phyloP scores from a whole-genome alignment of 192 early-diverging fungal genomes.

The Podila clonocystis region DNA sequence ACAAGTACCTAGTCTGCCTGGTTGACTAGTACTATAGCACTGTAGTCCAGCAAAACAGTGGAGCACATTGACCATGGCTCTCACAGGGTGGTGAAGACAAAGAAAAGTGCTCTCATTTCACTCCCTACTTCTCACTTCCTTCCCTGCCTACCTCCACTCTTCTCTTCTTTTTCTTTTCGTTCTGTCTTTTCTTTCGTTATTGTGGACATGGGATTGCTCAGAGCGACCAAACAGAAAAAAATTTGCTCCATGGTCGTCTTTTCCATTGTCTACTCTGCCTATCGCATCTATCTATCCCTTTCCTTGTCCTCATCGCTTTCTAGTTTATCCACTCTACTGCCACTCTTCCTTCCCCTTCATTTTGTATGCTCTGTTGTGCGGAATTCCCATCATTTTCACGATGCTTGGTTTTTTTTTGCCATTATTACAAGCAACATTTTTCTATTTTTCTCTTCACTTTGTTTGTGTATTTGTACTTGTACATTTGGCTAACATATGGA shows the following conservation, averaged over 20 bases:
- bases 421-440: too few species aligned
- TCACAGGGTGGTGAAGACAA: neutral
- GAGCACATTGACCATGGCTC: slow-evolving; percentile 6
- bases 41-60: neutral
- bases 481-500: too few species aligned
- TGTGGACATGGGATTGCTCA: neutral
- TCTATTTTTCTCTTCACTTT: too few species aligned
- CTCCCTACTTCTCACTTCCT: slow-evolving; percentile 1
- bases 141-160: neutral
- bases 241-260: neutral
- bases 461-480: too few species aligned
- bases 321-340: neutral
- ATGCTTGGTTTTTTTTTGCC: too few species aligned
- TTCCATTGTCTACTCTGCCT: neutral
- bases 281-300: too few species aligned
- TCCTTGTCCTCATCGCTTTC: neutral
- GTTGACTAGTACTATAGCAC: neutral
- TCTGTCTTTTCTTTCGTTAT: neutral
- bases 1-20: too few species aligned
- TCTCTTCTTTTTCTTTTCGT: neutral
- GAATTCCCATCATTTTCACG: too few species aligned
- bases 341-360: neutral
- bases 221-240: neutral
- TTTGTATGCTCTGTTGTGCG: too few species aligned
- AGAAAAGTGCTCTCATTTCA: slow-evolving; percentile 3